phyloP scores from a whole-genome alignment of 768 basidiomycete genomes.

The Amanita polypyramis region DNA sequence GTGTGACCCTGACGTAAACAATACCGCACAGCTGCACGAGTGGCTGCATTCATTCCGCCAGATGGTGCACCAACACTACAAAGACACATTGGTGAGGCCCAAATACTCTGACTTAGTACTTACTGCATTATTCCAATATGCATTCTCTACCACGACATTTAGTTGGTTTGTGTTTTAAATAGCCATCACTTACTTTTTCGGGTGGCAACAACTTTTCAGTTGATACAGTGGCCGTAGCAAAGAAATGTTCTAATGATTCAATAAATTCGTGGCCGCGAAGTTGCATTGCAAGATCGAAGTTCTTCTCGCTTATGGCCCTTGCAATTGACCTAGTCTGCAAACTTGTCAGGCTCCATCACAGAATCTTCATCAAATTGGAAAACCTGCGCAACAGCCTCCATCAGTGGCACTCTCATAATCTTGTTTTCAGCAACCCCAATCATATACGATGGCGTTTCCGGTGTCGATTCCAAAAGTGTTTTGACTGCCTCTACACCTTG shows the following conservation, averaged over 20 bases:
- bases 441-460: conserved; percentile 93
- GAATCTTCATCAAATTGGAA: background rate
- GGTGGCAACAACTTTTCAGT: conserved; percentile 41
- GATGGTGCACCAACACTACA: conserved; percentile 90
- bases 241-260: conserved; percentile 83
- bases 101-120: conserved; percentile 18
- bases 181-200: conserved; percentile 26
- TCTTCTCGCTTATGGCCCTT: conserved; percentile 66
- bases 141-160: conserved; percentile 41
- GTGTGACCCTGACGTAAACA: conserved; percentile 88
- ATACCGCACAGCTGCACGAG: conserved; percentile 88
- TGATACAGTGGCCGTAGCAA: conserved; percentile 55
- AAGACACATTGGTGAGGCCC: background rate
- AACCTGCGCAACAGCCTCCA: conserved; percentile 90
- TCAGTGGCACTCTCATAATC: conserved; percentile 80
- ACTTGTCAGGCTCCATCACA: background rate
- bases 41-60: conserved; percentile 98
- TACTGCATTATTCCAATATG: conserved; percentile 80
- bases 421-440: conserved; percentile 95
- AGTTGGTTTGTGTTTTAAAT: conserved; percentile 9
- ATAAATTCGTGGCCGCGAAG: conserved; percentile 87
- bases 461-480: conserved; percentile 74
- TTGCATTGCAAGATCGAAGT: conserved; percentile 82
- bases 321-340: conserved; percentile 78
- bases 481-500: conserved; percentile 93